Evolutionary conservation across 495 filamentous ascomycete species (phyloP), one percentile per base, ranked within the genome.

Genomic region (Penicillium lagena): DNA sequence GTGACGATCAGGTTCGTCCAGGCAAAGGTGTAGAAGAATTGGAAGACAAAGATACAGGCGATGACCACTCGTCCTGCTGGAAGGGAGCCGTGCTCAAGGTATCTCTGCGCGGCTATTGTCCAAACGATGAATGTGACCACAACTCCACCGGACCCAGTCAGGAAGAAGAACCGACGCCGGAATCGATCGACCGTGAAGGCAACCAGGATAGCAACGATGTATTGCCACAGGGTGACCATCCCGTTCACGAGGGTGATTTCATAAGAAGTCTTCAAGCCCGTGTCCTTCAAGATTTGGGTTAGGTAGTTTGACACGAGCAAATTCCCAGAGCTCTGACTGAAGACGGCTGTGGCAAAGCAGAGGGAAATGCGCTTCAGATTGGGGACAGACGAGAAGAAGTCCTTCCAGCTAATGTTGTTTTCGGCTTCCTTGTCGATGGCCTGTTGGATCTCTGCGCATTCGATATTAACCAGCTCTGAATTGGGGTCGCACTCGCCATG

Each of bases 311-410:
- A 80, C 55, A 84, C 75, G 29, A 85, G 72, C 43, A 74, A 74
- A 52, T 83, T 84, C 28, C 81, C 81, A 36, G 75, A 78, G 74
- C 79, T 84, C 63, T 85, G 81, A 11, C 75, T 79, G 50, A 80
- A 73, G 29, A 83, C 76, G 46, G 80, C 81, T 14, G 82, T 69
- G 12, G 75, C 77, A 36, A 81, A 60, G 41, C 80, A 73, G 31
- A 85, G 56, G 27, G 57, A 48, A 7, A 84, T 57, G n/a, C 81
- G 73, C 57, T 81, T 80, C n/a, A 80, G 70, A 66, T 87, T 87
- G 49, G 82, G 81, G 54, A 71, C 75, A 42, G 81, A 83, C 35
- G 62, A 63, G 68, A 85, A 72, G 67, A 86, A 81, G 52, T 82
- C 80, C 22, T 54, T 42, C 56, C 63, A 74, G n/a, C 47, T 54